Evolutionary conservation across 495 filamentous ascomycete species (phyloP), one percentile per base, ranked within the genome.

Genomic region (Aspergillus campestris): DNA sequence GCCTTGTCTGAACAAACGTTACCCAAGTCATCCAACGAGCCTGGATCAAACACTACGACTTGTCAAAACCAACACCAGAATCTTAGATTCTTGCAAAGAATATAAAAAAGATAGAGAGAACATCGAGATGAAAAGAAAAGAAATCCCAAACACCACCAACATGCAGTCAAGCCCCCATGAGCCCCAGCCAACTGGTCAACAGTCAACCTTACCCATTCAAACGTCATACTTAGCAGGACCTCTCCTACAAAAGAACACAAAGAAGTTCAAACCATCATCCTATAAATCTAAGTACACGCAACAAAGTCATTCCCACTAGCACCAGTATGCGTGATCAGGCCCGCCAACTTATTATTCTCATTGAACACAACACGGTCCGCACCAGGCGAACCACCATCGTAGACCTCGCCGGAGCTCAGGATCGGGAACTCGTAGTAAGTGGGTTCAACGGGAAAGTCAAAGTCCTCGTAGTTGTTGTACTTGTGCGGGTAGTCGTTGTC

Each of bases 391-490:
- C 83, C 82, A 42, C 84, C 81, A 32, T 53, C 67, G 52, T 85
- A 89, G 2, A 74, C 59, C 2, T 53, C 44, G 47, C 68, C 71
- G 43, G 64, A 70, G 40, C 52, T 67, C 55, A 84, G 48, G 45
- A 89, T 81, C 1, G 85, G 85, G 58, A 79, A 88, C 58, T 88
- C 84, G 50, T 84, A 82, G 66, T 80, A 88, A 0, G 82, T 79
- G n/a, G 73, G 73, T 1, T 58, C 49, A 6, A 77, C 73, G 31
- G 73, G 67, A 65, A 89, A 88, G 44, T 61, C 64, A 60, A 88
- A 86, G 33, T 78, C 81, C 59, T 89, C 85, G 59, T 80, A 80
- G 73, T 88, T 71, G 57, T 86, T 75, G 71, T 86, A 87, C 39
- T 68, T 64, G 65, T 88, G 84, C 0, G 84, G 84, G 60, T 88